These are phyloP conservation scores for Dalechampia spathulata DNA, from an alignment of 441 rosid genomes.

Conservation along the genomic window DNA sequence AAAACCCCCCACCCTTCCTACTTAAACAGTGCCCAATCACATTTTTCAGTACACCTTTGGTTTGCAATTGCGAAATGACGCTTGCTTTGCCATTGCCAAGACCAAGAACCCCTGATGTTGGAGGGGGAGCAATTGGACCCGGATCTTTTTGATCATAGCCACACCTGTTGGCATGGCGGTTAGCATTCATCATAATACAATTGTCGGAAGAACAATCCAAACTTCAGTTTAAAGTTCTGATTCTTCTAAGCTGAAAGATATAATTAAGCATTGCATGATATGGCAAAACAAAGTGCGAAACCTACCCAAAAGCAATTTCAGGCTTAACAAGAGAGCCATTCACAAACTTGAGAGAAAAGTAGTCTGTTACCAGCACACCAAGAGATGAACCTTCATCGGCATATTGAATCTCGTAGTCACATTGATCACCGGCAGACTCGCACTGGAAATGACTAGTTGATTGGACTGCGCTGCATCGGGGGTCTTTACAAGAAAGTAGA, in stretches of 20 bases:
- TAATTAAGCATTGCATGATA: background rate
- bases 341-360: slow-evolving; percentile 36
- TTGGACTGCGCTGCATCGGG: slow-evolving; percentile 55
- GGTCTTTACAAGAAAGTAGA: slow-evolving; percentile 52
- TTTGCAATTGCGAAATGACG: slow-evolving; percentile 67
- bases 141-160: slow-evolving; percentile 83
- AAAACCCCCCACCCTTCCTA: slow-evolving; percentile 66
- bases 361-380: slow-evolving; percentile 77
- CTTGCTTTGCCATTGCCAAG: slow-evolving; percentile 81
- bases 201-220: background rate
- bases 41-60: slow-evolving; percentile 49
- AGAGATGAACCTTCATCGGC: slow-evolving; percentile 88
- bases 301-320: slow-evolving; percentile 66
- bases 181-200: slow-evolving; percentile 3
- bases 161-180: slow-evolving; percentile 40
- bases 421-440: slow-evolving; percentile 40
- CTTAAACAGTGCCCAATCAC: slow-evolving; percentile 88
- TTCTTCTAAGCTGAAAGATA: background rate
- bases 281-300: slow-evolving; percentile 1
- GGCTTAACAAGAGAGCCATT: slow-evolving; percentile 46
- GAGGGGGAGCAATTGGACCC: slow-evolving; percentile 41
- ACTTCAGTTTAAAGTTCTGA: background rate
- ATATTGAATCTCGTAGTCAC: slow-evolving; percentile 75
- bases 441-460: slow-evolving; percentile 30
- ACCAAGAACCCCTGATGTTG: slow-evolving; percentile 76